Evolutionary conservation across 225 moss, liverwort and hornwort species (phyloP).

Genomic region (Takakia lepidozioides): DNA sequence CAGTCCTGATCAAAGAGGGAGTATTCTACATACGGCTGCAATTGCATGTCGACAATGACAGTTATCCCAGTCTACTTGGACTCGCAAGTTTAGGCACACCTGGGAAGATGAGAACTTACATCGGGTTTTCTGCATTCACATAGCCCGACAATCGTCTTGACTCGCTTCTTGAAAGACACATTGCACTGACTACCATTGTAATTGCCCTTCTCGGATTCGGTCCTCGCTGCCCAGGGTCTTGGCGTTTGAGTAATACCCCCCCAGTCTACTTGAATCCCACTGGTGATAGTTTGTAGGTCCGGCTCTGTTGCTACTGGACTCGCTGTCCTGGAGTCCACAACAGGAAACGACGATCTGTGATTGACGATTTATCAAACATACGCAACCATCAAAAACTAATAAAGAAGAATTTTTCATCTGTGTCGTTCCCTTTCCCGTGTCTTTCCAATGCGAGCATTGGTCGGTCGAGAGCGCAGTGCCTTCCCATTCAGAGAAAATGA

Average conservation of each 20-base stretch:
- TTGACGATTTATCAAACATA: too few species aligned
- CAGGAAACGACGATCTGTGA: too few species aligned
- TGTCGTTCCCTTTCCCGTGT: too few species aligned
- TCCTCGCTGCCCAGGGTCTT: conserved; percentile 16
- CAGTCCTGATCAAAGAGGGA: too few species aligned
- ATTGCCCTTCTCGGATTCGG: conserved; percentile 36
- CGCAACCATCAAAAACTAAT: too few species aligned
- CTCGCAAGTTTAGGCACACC: too few species aligned
- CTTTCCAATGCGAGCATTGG: too few species aligned
- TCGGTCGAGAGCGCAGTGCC: too few species aligned
- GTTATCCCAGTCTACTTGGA: too few species aligned
- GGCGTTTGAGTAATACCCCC: conserved; percentile 11
- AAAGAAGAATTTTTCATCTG: too few species aligned
- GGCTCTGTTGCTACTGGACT: conserved; percentile 28
- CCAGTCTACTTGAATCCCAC: conserved; percentile 31
- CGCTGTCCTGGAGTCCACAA: conserved; percentile 8
- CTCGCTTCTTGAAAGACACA: conserved; percentile 12
- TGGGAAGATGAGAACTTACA: too few species aligned
- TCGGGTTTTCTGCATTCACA: conserved; percentile 17
- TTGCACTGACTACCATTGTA: conserved; percentile 25
- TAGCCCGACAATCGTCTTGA: conserved; percentile 24
- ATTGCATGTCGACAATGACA: background rate
- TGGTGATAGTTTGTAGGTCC: conserved; percentile 25
- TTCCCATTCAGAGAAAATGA: too few species aligned
- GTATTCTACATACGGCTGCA: background rate